Conservation (phyloP, 164 flowering plant species). For the Annona squamosa region DNA sequence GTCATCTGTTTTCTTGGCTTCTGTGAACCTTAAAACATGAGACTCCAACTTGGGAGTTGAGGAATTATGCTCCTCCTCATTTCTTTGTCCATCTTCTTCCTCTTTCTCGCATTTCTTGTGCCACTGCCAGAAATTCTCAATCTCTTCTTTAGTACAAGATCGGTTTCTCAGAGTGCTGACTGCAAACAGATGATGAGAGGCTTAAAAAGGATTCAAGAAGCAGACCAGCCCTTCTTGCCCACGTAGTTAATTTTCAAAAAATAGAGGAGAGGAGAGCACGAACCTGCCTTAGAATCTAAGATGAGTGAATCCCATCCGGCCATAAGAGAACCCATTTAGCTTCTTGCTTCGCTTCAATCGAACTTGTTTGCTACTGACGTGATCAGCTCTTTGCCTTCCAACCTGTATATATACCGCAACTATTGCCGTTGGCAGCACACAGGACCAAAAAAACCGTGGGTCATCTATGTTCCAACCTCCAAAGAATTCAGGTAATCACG, state of each 20-base stretch:
- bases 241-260: neutral
- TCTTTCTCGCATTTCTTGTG: conserved; percentile 5
- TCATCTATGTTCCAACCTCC: too few relatives aligned
- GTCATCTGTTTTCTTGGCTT: conserved; percentile 9
- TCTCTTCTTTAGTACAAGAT: conserved; percentile 11
- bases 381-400: neutral
- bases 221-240: neutral
- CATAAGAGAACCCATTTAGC: conserved; percentile 73
- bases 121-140: conserved; percentile 5
- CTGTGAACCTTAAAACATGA: neutral
- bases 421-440: conserved; percentile 3
- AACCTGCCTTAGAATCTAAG: conserved; percentile 47
- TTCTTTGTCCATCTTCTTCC: neutral
- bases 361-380: neutral
- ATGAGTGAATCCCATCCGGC: conserved; percentile 71
- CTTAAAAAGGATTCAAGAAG: neutral
- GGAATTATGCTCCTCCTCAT: neutral
- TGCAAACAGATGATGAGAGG: neutral
- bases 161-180: conserved; percentile 5
- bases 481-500: too few relatives aligned
- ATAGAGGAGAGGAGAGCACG: neutral
- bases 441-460: neutral
- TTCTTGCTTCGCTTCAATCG: neutral
- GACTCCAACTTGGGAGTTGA: neutral
- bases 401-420: neutral